Conservation (phyloP, 192 early-diverging fungal genomes). For the Coemansia sp. region DNA sequence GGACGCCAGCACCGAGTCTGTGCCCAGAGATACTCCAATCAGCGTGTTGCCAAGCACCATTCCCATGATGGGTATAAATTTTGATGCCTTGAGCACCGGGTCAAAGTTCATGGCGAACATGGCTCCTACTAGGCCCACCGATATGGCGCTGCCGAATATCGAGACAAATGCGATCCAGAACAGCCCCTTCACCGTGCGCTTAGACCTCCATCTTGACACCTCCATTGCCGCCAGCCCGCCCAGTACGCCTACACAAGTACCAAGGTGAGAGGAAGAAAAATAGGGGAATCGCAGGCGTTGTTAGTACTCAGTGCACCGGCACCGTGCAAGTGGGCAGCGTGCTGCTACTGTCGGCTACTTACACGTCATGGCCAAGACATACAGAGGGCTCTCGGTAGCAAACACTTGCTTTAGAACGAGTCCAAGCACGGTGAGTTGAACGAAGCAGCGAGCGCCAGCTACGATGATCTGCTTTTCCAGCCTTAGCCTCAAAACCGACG, state of each 20-base stretch:
- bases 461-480: conserved; percentile 63
- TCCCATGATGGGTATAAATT: conserved; percentile 84
- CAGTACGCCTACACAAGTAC: conserved; percentile 29
- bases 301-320: background rate
- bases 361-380: conserved; percentile 63
- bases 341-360: conserved; percentile 2
- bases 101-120: conserved; percentile 71
- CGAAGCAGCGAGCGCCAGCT: conserved; percentile 69
- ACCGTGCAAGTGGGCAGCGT: background rate
- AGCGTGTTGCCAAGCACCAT: conserved; percentile 87
- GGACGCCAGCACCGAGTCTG: conserved; percentile 61
- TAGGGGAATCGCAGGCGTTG: background rate
- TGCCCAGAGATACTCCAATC: conserved; percentile 69
- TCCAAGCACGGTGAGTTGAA: conserved; percentile 82
- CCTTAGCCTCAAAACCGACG: conserved; percentile 20
- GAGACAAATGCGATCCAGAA: conserved; percentile 61
- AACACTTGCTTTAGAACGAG: conserved; percentile 71
- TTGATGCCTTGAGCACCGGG: conserved; percentile 67
- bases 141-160: conserved; percentile 45
- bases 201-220: conserved; percentile 59
- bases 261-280: background rate
- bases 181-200: conserved; percentile 74
- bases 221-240: conserved; percentile 52
- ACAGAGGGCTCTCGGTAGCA: conserved; percentile 56
- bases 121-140: conserved; percentile 21